A percentile compares a stretch with the other conserved stretches of the same genome.
Conservation (phyloP, 768 basidiomycete genomes). For the Mycena pura region DNA sequence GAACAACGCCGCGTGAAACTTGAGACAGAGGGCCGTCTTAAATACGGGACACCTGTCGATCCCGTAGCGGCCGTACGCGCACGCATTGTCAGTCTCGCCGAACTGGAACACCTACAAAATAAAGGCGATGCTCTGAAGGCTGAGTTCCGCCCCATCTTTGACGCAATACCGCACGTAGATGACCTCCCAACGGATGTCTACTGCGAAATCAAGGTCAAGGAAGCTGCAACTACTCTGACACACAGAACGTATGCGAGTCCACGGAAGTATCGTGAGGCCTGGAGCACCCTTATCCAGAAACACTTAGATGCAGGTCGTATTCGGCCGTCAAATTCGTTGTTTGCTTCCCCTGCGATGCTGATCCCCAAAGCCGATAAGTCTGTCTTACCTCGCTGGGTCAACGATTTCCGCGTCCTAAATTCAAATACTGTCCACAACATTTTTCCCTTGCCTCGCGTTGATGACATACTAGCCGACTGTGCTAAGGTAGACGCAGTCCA, state of each 20-base stretch:
- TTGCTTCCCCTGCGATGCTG: constrained; percentile 45
- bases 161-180: constrained; percentile 32
- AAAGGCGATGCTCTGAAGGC: not conserved
- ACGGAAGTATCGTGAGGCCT: not conserved
- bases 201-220: not conserved
- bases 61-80: not conserved
- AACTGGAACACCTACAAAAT: not conserved
- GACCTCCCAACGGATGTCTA: not conserved
- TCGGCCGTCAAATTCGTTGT: not conserved
- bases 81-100: not conserved
- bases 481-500: too few relatives aligned
- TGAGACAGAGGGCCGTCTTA: not conserved
- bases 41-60: not conserved
- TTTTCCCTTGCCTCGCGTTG: too few relatives aligned
- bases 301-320: not conserved
- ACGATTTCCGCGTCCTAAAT: constrained; percentile 41
- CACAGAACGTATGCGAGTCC: not conserved
- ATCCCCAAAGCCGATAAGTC: constrained; percentile 40
- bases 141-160: constrained; percentile 29
- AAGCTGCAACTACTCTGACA: constrained; percentile 27
- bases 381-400: constrained; percentile 42
- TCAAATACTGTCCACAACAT: constrained; percentile 36
- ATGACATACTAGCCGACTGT: too few relatives aligned
- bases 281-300: not conserved
- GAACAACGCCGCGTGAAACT: not conserved